Conservation (phyloP, 768 basidiomycete species). For the Auriscalpium vulgare region DNA sequence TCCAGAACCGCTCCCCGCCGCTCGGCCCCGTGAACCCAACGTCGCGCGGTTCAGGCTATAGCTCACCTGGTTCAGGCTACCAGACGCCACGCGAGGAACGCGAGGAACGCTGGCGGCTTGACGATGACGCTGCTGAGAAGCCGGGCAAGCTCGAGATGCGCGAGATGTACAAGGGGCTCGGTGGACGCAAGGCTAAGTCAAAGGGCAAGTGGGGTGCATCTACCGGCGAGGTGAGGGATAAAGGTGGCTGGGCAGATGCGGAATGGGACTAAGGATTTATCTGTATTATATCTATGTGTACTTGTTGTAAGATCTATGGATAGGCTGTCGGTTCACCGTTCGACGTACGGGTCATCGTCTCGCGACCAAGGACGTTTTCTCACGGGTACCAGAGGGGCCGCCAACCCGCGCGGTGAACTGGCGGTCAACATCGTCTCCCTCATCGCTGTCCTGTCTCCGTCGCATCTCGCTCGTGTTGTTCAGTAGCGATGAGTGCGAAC, state of each 20-base stretch:
- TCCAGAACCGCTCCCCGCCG: slow-evolving; percentile 27
- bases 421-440: too few species aligned
- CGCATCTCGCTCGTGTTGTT: too few species aligned
- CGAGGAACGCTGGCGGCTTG: slow-evolving; percentile 66
- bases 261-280: too few species aligned
- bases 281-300: too few species aligned
- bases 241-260: slow-evolving; percentile 60
- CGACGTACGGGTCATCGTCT: too few species aligned
- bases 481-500: slow-evolving; percentile 23
- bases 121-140: slow-evolving; percentile 40
- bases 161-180: slow-evolving; percentile 85
- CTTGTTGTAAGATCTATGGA: too few species aligned
- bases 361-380: too few species aligned
- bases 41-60: slow-evolving; percentile 33
- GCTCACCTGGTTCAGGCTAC: slow-evolving; percentile 51
- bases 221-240: slow-evolving; percentile 51
- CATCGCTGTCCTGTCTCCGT: too few species aligned
- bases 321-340: too few species aligned
- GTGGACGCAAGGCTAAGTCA: slow-evolving; percentile 68
- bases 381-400: too few species aligned
- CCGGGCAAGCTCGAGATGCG: slow-evolving; percentile 84
- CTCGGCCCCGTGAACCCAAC: slow-evolving; percentile 27
- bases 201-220: slow-evolving; percentile 68
- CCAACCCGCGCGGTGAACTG: too few species aligned
- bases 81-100: slow-evolving; percentile 73